Base-by-base conservation (phyloP, 1,139 yeast species). In the Hansenula anomala region DNA sequence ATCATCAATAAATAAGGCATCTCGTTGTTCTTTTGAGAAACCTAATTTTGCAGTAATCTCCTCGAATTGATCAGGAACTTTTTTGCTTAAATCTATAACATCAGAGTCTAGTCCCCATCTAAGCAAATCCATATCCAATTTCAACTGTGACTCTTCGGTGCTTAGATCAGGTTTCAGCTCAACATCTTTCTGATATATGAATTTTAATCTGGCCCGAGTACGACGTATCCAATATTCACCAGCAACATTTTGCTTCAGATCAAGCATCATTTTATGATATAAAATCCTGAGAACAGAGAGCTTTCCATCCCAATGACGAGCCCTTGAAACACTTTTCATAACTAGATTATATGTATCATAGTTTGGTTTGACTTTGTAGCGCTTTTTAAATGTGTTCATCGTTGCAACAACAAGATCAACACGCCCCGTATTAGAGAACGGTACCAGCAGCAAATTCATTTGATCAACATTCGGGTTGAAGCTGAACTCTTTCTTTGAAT, bases 391-490 rank as follows among this genome's bases (percentile, higher is more conserved):
- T 3, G 60, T 55, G 34, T 63, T 59, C 18, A 60, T 46, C 2
- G 58, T 50, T 16, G 61, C 47, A 11, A 61, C 33, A 2, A 58
- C 47, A 24, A 63, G 38, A 45, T 66, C 70, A 2, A 63, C 42
- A 33, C 67, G 49, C 13, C 66, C 69, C 3, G 43, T 36, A 4
- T 49, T 45, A 0, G 66, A 54, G 29, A 63, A 55, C 4, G 37
- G 37, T 6, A 49, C 46, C 28, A 66, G 30, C 31, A 64, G 55
- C 5, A 46, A 33, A 36, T 66, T 63, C 38, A 66, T 27, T 7
- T 56, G 55, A 4, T 48, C 48, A n/a, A 47, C 38, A 20, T 51
- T 45, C 2, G 48, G 27, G 4, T 28, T 36, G 26, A 44, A 36
- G 37, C 42, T 41, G 12, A 36, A 42, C 30, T 43, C 44, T 25